Conservation (phyloP, 371 early-diverging fungal species). For the Chytridiales sp. region DNA sequence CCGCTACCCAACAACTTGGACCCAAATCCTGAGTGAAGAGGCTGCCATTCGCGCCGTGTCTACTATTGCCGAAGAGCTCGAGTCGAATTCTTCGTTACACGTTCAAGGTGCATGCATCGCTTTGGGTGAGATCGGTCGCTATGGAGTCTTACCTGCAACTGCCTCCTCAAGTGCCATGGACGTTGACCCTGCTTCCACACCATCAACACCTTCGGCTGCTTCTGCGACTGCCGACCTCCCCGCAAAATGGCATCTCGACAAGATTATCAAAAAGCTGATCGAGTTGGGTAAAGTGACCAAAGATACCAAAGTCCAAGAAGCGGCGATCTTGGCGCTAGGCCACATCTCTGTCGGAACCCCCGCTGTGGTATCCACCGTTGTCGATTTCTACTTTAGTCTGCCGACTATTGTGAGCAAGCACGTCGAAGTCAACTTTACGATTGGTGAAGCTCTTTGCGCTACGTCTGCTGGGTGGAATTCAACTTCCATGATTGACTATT, state of each 20-base stretch:
- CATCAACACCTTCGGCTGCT: neutral
- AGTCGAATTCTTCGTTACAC: conserved; percentile 43
- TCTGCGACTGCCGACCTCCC: neutral
- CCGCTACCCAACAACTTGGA: conserved; percentile 44
- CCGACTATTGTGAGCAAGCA: conserved; percentile 70
- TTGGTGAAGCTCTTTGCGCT: conserved; percentile 77
- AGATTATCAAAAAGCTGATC: conserved; percentile 51
- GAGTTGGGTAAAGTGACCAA: conserved; percentile 51
- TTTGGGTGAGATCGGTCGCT: conserved; percentile 68
- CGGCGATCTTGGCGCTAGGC: conserved; percentile 66
- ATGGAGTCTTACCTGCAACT: conserved; percentile 37
- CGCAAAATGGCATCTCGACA: conserved; percentile 9
- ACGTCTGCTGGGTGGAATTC: conserved; percentile 73
- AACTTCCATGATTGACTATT: conserved; percentile 61
- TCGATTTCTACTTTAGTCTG: conserved; percentile 61
- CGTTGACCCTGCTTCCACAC: conserved; percentile 28
- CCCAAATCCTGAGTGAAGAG: conserved; percentile 1
- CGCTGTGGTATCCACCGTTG: conserved; percentile 24
- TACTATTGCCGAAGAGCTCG: conserved; percentile 47
- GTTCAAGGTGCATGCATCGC: conserved; percentile 61
- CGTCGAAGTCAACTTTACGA: conserved; percentile 78
- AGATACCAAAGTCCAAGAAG: conserved; percentile 76
- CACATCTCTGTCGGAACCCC: conserved; percentile 66
- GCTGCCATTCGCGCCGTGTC: conserved; percentile 44
- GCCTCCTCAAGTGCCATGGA: conserved; percentile 21